A percentile compares a stretch with the other conserved stretches of the same genome.
Evolutionary conservation across 306 rosid species (phyloP).

Genomic region (Senna siamea): DNA sequence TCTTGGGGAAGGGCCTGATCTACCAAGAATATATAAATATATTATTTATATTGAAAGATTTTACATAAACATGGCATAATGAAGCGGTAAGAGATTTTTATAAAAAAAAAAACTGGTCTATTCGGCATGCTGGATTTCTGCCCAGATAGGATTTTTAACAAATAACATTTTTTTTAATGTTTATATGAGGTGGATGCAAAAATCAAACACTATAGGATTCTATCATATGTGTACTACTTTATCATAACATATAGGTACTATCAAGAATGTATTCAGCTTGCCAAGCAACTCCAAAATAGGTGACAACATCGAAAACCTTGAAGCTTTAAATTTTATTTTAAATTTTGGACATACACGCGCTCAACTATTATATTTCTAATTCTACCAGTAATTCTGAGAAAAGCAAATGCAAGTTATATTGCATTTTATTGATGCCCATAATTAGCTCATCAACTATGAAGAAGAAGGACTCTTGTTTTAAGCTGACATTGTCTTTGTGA

Average conservation of each 20-base stretch:
- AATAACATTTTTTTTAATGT: background rate
- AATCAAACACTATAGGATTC: background rate
- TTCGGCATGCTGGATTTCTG: background rate
- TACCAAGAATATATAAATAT: background rate
- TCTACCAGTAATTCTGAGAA: too few relatives aligned
- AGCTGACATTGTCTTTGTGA: background rate
- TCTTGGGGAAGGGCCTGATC: background rate
- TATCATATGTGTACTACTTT: slow-evolving; percentile 16
- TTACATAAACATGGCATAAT: slow-evolving; percentile 8
- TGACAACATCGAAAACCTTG: slow-evolving; percentile 14
- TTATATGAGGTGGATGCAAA: background rate
- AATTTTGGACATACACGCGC: background rate
- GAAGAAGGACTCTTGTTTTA: background rate
- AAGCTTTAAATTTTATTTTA: background rate
- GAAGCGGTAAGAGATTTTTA: background rate
- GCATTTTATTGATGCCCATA: background rate
- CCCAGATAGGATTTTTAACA: slow-evolving; percentile 21
- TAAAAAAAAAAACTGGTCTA: background rate
- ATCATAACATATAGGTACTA: background rate
- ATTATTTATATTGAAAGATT: background rate
- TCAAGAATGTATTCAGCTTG: background rate
- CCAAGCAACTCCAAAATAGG: background rate
- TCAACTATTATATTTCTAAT: background rate
- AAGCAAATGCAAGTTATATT: background rate
- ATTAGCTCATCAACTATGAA: background rate